Evolutionary conservation across 2,329 filamentous ascomycete species (phyloP), one percentile per base, ranked within the genome.

Genomic region (Exophiala xenobiotica): DNA sequence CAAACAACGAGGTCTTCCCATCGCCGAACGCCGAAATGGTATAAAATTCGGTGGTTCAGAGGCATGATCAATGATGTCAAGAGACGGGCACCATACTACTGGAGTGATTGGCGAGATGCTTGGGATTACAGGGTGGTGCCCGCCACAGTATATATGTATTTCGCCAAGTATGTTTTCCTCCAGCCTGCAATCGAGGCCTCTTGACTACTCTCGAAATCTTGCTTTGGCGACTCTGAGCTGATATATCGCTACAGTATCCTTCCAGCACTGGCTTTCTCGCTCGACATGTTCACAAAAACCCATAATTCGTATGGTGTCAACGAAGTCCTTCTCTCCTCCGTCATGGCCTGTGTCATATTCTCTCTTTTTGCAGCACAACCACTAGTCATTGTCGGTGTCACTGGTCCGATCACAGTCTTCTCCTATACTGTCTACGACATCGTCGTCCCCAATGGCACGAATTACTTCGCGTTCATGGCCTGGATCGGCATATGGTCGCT

Each of bases 381-480:
- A 5, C 73, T 96, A 51, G 88, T 92, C 48, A 95, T 96, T 67
- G 90, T 96, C 18, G 90, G 90, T 18, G 90, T 96, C 2, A 95
- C 90, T 8, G 83, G 83, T n/a, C 90, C 90, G 3, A 95, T 96
- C 51, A 95, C 90, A 12, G 89, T 95, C 22, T 95, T 95, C 66
- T 95, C 95, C 67, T 95, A 95, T 65, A 96, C 90, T 3, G 88
- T 95, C 2, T 95, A 91, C 72, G 86, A 93, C 68, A 95, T 96
- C 58, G 88, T 96, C 66, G 74, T 78, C 1, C 85, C 87, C 1
- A 83, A 83, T 0, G 88, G 87, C 1, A 87, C 86, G 4, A 85
- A 91, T 64, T 95, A 92, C 65, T 82, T 95, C 48, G 82, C 85
- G 5, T 96, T 96, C 68, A 95, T 95, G 90, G 86, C 84, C 63